Base-by-base conservation (phyloP, 2,329 filamentous ascomycete species). In the Colletotrichum scovillei region DNA sequence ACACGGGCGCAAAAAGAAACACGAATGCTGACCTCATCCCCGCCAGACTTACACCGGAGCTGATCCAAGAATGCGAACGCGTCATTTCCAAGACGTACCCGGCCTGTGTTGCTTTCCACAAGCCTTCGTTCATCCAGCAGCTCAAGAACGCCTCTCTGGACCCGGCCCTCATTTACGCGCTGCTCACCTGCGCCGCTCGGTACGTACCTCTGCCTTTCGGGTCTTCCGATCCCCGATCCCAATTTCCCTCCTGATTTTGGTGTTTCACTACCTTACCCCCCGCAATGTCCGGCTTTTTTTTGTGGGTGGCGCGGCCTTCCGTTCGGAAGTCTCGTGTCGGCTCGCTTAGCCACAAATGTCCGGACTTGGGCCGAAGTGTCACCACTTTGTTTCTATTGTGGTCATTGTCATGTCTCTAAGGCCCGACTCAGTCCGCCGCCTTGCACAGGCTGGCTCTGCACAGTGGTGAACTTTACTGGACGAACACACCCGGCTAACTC, bases 31-130 rank as follows among this genome's bases (percentile, higher is more conserved):
- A 73, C 60, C 35, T 63, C 63, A 66, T 16, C 2, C 42, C 60
- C 62, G 56, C 67, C 77, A 86, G 84, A 76, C 80, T 91, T 64
- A 90, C 88, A 9, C 88, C 89, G 64, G 89, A 91, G 79, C 83
- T 90, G 74, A 83, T 90, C 74, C 82, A 85, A 76, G 89, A 91
- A 81, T 90, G 88, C 79, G 89, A 91, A 81, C 86, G 89, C 71
- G 88, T 91, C 78, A 87, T 91, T 77, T 87, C 86, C 77, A 91
- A 90, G 83, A 90, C 88, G 16, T 86, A 91, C 76, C 89, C 89
- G 52, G 88, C 89, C 74, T 91, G 88, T 78, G 88, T 91, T 55
- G 89, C 89, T 78, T 91, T 91, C 79, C 89, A 91, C 83, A 91
- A 90, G 82, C 89, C 89, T 8, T 89, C 89, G 2, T 91, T 91